Percentiles rank a stretch among this genome's conserved stretches.
phyloP scores from a whole-genome alignment of 345 rosid genomes.

The Populus davidiana region DNA sequence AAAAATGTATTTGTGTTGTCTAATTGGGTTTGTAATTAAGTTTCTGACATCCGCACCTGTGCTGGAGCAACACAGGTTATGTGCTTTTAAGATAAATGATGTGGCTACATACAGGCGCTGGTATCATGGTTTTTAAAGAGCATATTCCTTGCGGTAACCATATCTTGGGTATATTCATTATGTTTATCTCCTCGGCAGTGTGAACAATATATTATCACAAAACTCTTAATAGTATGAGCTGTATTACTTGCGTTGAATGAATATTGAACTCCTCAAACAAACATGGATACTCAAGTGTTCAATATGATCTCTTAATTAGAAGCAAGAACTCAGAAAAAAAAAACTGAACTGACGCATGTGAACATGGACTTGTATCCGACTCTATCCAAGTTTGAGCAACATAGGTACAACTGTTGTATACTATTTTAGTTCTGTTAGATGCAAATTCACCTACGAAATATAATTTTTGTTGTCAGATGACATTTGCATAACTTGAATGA shows the following conservation, averaged over 20 bases:
- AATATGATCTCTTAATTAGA: neutral
- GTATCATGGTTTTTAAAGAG: neutral
- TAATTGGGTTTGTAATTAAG: neutral
- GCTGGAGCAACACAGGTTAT: neutral
- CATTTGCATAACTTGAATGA: slow-evolving; percentile 4
- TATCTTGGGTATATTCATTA: neutral
- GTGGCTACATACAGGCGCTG: neutral
- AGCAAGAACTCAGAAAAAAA: neutral
- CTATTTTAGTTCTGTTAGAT: neutral
- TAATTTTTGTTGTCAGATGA: slow-evolving; percentile 9
- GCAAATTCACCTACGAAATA: neutral
- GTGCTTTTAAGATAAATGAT: neutral
- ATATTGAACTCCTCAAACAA: too few relatives aligned
- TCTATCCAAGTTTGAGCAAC: neutral
- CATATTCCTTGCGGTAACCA: neutral
- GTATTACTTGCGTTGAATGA: too few relatives aligned
- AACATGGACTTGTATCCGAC: neutral
- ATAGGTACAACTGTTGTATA: neutral
- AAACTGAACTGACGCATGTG: neutral
- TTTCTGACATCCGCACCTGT: neutral
- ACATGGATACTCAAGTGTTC: neutral
- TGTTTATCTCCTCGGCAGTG: neutral
- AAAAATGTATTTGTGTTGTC: neutral
- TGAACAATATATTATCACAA: neutral
- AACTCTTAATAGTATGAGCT: neutral